Base-by-base conservation (phyloP, 805 yeast species). In the Candida jianshihensis region DNA sequence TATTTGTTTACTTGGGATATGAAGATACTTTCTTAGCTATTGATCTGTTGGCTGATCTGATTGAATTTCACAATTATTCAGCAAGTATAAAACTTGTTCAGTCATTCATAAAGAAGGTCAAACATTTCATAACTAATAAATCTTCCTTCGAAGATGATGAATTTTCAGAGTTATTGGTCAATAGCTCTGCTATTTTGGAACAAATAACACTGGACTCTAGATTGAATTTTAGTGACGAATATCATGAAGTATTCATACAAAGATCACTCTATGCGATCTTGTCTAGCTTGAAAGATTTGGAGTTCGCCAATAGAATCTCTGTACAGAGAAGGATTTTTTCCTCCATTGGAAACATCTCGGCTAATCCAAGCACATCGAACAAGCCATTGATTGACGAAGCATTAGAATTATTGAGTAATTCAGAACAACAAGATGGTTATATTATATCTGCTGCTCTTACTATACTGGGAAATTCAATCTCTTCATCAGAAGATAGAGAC, bases 311-410 rank as follows among this genome's bases (percentile, higher is more conserved):
- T 18, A 48, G 40, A 25, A 20, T 49, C 8, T 40, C 32, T 11
- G 43, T 37, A 9, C 48, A 49, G 26, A 44, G 59, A 32, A 42
- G 42, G 19, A 16, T 54, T 9, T 49, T 33, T 30, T 48, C 49
- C 3, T 30, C 56, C 2, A 43, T 49, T 31, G 59, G 59, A 1
- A 53, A 53, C 32, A 42, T 54, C 9, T 53, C 57, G 9, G 42
- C 56, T 11, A 52, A 54, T 22, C 37, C 43, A 5, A 37, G 53
- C 17, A 21, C 48, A 4, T 29, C 33, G 2, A 54, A 54, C 31
- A 37, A 30, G 22, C 19, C 41, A 3, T 7, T 40, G 13, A n/a
- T 38, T 1, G 15, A 27, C 6, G 27, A 10, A 22, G 42, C 15
- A 2, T 39, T 10, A 3, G 14, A 8, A 21, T 8, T 2, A 4